These are phyloP conservation scores for Emericellopsis cladophorae DNA, from an alignment of 2,329 filamentous ascomycete genomes.

Conservation along the genomic window DNA sequence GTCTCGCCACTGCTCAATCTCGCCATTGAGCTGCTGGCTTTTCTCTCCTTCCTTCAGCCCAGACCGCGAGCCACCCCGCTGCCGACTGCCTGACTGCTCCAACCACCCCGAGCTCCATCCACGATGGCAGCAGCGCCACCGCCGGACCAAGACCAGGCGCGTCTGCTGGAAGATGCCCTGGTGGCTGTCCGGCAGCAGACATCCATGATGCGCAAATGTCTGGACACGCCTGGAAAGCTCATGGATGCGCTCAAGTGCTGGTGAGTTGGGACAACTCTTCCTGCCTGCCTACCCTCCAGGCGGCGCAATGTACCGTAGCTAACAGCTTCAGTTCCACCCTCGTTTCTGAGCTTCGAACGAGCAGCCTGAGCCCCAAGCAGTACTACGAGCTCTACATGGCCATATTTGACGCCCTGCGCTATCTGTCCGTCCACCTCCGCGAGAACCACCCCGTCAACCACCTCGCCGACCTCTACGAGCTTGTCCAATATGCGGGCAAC, in stretches of 20 bases:
- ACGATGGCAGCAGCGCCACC: slow-evolving; percentile 37
- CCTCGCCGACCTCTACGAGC: slow-evolving; percentile 92
- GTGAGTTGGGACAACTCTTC: slow-evolving; percentile 40
- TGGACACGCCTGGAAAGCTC: slow-evolving; percentile 94
- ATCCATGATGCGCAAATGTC: slow-evolving; percentile 89
- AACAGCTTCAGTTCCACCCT: slow-evolving; percentile 65
- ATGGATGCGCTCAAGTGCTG: slow-evolving; percentile 99
- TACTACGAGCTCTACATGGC: slow-evolving; percentile 99
- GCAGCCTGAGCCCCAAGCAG: slow-evolving; percentile 94
- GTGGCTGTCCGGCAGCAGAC: slow-evolving; percentile 96
- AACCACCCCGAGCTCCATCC: not conserved
- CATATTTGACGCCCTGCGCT: slow-evolving; percentile 93
- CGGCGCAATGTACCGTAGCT: not conserved
- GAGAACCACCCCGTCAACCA: slow-evolving; percentile 98
- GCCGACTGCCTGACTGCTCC: not conserved
- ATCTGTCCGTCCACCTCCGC: slow-evolving; percentile 90
- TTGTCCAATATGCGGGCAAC: slow-evolving; percentile 96
- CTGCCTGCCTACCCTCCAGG: not conserved
- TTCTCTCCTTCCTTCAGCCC: not conserved
- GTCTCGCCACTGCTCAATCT: not conserved
- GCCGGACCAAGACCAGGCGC: slow-evolving; percentile 68
- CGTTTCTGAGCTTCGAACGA: slow-evolving; percentile 95
- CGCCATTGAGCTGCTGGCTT: not conserved
- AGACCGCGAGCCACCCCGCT: not conserved
- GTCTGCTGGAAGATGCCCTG: slow-evolving; percentile 93